Conservation (phyloP, 805 yeast species). For the Blastobotrys muscicola region DNA sequence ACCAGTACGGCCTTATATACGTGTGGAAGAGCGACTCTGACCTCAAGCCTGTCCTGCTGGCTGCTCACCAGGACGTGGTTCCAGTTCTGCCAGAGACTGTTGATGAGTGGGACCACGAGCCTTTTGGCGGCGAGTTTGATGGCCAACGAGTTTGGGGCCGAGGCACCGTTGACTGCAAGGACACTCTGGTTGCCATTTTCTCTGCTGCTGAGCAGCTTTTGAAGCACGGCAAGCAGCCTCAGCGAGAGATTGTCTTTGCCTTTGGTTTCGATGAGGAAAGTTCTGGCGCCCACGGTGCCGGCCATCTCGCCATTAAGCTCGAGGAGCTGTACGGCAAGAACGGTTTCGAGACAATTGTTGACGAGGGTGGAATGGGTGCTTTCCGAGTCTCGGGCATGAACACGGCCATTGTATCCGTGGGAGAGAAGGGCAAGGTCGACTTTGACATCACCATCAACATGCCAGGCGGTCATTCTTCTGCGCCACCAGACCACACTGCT, state of each 20-base stretch:
- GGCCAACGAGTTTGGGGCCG: slow-evolving; percentile 64
- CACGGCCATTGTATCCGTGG: slow-evolving; percentile 46
- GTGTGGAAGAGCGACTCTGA: slow-evolving; percentile 41
- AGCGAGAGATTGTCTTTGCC: slow-evolving; percentile 52
- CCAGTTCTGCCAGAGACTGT: slow-evolving; percentile 55
- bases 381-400: slow-evolving; percentile 35
- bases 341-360: slow-evolving; percentile 54
- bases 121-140: slow-evolving; percentile 59
- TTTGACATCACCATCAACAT: slow-evolving; percentile 40
- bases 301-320: slow-evolving; percentile 37
- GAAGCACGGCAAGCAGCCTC: slow-evolving; percentile 43
- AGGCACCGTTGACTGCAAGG: slow-evolving; percentile 71
- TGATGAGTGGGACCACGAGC: slow-evolving; percentile 55
- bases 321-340: slow-evolving; percentile 49
- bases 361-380: slow-evolving; percentile 51
- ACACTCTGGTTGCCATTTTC: slow-evolving; percentile 51
- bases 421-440: slow-evolving; percentile 55
- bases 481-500: slow-evolving; percentile 75
- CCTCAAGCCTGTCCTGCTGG: slow-evolving; percentile 55
- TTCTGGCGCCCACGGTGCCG: slow-evolving; percentile 56
- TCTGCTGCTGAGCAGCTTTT: slow-evolving; percentile 56
- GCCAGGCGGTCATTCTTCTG: slow-evolving; percentile 72
- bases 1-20: slow-evolving; percentile 52
- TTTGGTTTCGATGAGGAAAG: slow-evolving; percentile 79
- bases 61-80: slow-evolving; percentile 77